These are phyloP conservation scores for Zangia roseola DNA, from an alignment of 768 basidiomycete genomes.

Conservation along the genomic window DNA sequence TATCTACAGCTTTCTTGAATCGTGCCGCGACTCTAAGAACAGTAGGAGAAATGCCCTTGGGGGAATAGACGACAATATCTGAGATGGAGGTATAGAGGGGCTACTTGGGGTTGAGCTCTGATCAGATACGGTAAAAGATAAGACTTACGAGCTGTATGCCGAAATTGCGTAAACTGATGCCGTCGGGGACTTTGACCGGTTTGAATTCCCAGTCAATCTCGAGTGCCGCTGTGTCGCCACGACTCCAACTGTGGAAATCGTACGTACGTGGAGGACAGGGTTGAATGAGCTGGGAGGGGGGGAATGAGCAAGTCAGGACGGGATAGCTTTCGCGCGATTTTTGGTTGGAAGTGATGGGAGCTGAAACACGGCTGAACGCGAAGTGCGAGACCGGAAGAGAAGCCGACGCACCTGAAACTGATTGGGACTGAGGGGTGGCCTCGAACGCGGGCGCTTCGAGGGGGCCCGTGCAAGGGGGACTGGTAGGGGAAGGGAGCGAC, in stretches of 20 bases:
- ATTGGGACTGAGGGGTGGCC: neutral
- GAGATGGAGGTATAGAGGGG: conserved; percentile 86
- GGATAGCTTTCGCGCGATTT: conserved; percentile 25
- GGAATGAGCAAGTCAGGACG: conserved; percentile 51
- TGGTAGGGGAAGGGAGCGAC: conserved; percentile 29
- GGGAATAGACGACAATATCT: conserved; percentile 87
- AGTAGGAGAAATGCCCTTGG: conserved; percentile 53
- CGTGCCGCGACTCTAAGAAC: conserved; percentile 61
- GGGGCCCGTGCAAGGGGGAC: conserved; percentile 9
- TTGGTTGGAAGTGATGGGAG: conserved; percentile 2
- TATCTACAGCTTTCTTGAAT: conserved; percentile 61
- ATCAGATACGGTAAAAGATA: neutral
- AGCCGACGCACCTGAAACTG: conserved; percentile 1
- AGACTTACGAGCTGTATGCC: conserved; percentile 81
- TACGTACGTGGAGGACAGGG: conserved; percentile 19
- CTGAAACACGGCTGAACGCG: conserved; percentile 10
- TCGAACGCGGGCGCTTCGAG: conserved; percentile 6
- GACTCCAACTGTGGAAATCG: conserved; percentile 21
- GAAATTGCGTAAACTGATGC: conserved; percentile 83
- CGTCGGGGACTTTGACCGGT: conserved; percentile 71
- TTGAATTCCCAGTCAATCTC: conserved; percentile 60
- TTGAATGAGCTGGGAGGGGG: conserved; percentile 45
- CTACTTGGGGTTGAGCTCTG: conserved; percentile 37
- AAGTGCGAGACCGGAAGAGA: neutral
- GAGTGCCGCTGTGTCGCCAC: conserved; percentile 13